Base-by-base conservation (phyloP, 495 filamentous ascomycete genomes). In the Neurospora pannonica region DNA sequence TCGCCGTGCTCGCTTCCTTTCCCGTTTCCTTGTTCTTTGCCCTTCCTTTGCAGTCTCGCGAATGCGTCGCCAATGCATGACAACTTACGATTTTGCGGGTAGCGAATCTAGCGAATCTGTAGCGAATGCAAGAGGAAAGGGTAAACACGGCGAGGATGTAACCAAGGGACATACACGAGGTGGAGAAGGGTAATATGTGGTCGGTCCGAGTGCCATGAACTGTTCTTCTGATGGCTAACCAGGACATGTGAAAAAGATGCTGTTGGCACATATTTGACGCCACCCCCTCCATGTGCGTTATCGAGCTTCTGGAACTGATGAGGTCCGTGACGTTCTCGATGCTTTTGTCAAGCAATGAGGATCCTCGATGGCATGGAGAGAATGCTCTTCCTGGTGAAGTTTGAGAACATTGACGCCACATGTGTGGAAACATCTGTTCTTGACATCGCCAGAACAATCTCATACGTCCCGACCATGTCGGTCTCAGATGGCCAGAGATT, bases 401-500 rank as follows among this genome's bases (percentile, higher is more conserved):
- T 24, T 48, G 1, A 54, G n/a, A 54, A 13, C n/a, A 21, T 21
- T 2, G 42, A 46, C 7, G n/a, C 43, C 4, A 4, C 1, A 48
- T 21, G 8, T n/a, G 9, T 11, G n/a, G 6, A 21, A 48, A 2
- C 4, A n/a, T 10, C 2, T 9, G 2, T 21, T 9, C n/a, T 48
- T 48, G 24, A 8, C n/a, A 21, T 21, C 43, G 8, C 8, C 43
- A 48, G n/a, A 21, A 24, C 8, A 11, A 6, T 19, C 19, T 48
- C 19, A 19, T 48, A 9, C 19, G 46, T 13, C 15, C 5, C 7
- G 3, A 24, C 9, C 5, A 4, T 48, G 9, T 11, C n/a, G 3
- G 0, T 24, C 8, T 3, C n/a, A 11, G 3, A 9, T 1, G 43
- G n/a, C n/a, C 8, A 5, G 0, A 19, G 13, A 42, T 0, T 19